A percentile compares a stretch with the other conserved stretches of the same genome.
phyloP scores from a whole-genome alignment of 2,329 filamentous ascomycete species.

The Sporothrix pallida region DNA sequence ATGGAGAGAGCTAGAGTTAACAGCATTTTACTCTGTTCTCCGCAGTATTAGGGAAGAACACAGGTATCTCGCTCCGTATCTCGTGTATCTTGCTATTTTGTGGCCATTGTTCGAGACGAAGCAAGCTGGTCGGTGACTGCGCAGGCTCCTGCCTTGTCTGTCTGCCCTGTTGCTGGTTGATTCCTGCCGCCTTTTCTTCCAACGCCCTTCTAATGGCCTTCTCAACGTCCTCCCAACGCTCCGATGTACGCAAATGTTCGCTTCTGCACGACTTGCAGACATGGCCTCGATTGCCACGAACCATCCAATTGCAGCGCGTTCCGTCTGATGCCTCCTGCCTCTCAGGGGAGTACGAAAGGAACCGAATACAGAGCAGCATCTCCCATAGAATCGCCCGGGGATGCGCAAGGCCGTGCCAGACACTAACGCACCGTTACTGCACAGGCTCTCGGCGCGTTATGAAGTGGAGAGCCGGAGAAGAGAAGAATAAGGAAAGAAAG shows the following conservation, averaged over 20 bases:
- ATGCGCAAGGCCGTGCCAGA: background rate
- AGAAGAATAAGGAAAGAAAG: background rate
- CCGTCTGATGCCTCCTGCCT: background rate
- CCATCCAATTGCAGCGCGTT: background rate
- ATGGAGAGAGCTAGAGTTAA: conserved; percentile 12
- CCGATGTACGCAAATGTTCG: background rate
- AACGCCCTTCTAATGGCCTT: background rate
- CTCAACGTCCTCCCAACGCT: background rate
- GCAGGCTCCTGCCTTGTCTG: background rate
- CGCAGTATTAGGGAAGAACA: conserved; percentile 13
- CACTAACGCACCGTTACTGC: conserved; percentile 11
- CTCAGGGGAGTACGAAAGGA: conserved; percentile 1
- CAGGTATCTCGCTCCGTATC: background rate
- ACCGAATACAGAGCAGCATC: background rate
- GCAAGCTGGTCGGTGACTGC: conserved; percentile 1
- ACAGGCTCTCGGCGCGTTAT: conserved; percentile 1
- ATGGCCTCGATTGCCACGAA: background rate
- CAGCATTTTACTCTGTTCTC: conserved; percentile 13
- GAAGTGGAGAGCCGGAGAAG: conserved; percentile 12
- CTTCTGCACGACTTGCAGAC: conserved; percentile 8
- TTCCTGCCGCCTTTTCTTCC: background rate
- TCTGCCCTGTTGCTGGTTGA: background rate
- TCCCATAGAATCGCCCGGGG: background rate
- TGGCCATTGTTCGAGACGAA: background rate
- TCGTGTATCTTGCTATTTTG: background rate